Base-by-base conservation (phyloP, 2,329 filamentous ascomycete genomes). In the Ophiocordyceps polyrhachis-furcata region DNA sequence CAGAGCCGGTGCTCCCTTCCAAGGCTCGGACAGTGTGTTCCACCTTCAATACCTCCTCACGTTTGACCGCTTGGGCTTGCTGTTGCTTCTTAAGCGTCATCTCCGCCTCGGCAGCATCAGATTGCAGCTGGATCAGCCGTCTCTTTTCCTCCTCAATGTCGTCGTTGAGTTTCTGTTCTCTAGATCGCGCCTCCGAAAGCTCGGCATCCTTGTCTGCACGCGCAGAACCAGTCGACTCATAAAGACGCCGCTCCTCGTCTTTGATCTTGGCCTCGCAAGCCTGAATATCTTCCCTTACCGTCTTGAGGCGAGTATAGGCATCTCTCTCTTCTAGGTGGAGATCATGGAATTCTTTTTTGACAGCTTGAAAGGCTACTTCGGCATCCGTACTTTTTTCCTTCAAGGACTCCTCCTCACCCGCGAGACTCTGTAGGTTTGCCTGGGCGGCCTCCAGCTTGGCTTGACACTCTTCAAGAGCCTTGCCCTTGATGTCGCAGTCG, bases 221-320 rank as follows among this genome's bases (percentile, higher is more conserved):
- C 21, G 74, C 74, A 23, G 81, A 82, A 35, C 86, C 84, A 52
- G 82, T 80, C 2, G 76, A 71, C 41, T 77, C 72, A 40, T 74
- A 70, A 8, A 94, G 68, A 4, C 79, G 76, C 42, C 64, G 58
- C 51, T 73, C 66, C 56, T 84, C 79, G 4, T 68, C 65, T 3
- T 56, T 54, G 43, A 79, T 75, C 42, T 70, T 68, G 2, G 49
- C 52, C 47, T 73, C 62, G 35, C 66, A 62, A 0, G 64, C 57
- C 44, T 60, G 62, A 21, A 72, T 67, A 19, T 67, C 65, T 3
- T 62, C 57, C 25, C 71, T 64, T 32, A 72, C 71, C 14, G 60
- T 62, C 47, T 70, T 76, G 9, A 87, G 61, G 42, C 71, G 71
- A 15, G 64, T 59, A 44, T 72, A 67, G 21, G 87, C 80, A 32